Evolutionary conservation across 2,329 filamentous ascomycete genomes (phyloP).

Genomic region (Rutstroemia sp.): DNA sequence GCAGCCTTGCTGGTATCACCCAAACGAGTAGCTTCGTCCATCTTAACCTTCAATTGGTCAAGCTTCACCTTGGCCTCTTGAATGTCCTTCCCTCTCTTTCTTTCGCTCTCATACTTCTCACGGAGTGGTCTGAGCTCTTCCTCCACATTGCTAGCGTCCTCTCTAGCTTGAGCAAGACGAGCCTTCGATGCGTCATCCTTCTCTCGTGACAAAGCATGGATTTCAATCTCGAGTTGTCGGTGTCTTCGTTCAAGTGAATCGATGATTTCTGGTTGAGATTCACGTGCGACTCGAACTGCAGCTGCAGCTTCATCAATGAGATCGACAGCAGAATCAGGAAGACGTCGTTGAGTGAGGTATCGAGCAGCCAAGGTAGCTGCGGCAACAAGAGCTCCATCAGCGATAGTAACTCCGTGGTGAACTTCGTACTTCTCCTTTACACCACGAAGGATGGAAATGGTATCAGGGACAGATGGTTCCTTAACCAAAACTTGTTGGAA

Average conservation of each 20-base stretch:
- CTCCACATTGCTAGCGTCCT: conserved; percentile 88
- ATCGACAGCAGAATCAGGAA: conserved; percentile 95
- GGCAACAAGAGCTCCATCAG: conserved; percentile 86
- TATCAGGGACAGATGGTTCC: conserved; percentile 82
- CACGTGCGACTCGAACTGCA: conserved; percentile 88
- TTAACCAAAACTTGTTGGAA: conserved; percentile 98
- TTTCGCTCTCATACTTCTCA: conserved; percentile 93
- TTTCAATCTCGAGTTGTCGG: conserved; percentile 92
- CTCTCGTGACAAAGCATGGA: conserved; percentile 87
- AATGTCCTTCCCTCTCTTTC: conserved; percentile 82
- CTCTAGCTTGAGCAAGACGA: conserved; percentile 74
- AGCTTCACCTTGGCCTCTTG: conserved; percentile 94
- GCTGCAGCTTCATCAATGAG: conserved; percentile 94
- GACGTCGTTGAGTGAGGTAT: conserved; percentile 82
- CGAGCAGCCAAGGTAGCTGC: conserved; percentile 87
- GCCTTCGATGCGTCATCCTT: conserved; percentile 88
- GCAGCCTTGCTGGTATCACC: conserved; percentile 82
- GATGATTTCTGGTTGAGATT: conserved; percentile 92
- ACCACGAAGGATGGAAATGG: conserved; percentile 95
- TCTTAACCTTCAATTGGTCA: conserved; percentile 82
- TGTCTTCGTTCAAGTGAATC: conserved; percentile 88
- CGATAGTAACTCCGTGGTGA: conserved; percentile 94
- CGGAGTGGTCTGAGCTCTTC: conserved; percentile 87
- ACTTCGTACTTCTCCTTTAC: conserved; percentile 97
- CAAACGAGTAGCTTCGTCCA: conserved; percentile 84